Base-by-base conservation (phyloP, 2,329 filamentous ascomycete genomes). In the Dendryphion nanum region DNA sequence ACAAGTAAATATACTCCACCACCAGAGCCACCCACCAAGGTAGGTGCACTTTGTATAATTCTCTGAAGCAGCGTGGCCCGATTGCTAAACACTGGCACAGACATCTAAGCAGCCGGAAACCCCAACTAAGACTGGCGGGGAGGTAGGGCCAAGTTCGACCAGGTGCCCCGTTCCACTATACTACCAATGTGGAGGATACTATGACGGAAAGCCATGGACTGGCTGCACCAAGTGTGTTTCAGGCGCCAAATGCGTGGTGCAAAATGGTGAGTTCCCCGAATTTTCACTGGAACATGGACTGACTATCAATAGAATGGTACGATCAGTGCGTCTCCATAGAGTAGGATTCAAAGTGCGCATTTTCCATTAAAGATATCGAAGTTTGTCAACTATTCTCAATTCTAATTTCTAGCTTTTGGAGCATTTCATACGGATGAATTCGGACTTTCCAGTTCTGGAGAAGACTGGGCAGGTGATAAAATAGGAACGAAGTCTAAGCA, bases 161-260 rank as follows among this genome's bases (percentile, higher is more conserved):
- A 45, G 38, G 30, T 61, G 57, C 35, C 57, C 57, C 17, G 56
- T 61, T 4, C 56, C 57, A 15, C 38, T 57, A 18, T 59, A 59
- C 41, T 61, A 60, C 30, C 48, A 60, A 29, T 61, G 56, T 24
- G 56, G 55, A 36, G 57, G 57, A 4, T 57, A 46, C 21, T 46
- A 50, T 19, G 47, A 51, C 19, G 53, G 49, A 10, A 41, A 45
- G 28, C 50, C 53, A 3, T 61, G 57, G 57, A 47, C 36, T 3
- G 57, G 56, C 6, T 61, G 57, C 35, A 55, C 50, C 5, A 49
- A 51, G 17, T 61, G 57, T 35, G 53, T 48, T 8, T 45, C 41
- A 13, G 57, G 57, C 2, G 47, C 55, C 0, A 51, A 42, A 21
- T 61, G 57, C 39, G 43, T 57, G 4, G 35, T 24, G 19, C 57